Conservation (phyloP, 2,329 filamentous ascomycete species). For the Bisporella sp. region DNA sequence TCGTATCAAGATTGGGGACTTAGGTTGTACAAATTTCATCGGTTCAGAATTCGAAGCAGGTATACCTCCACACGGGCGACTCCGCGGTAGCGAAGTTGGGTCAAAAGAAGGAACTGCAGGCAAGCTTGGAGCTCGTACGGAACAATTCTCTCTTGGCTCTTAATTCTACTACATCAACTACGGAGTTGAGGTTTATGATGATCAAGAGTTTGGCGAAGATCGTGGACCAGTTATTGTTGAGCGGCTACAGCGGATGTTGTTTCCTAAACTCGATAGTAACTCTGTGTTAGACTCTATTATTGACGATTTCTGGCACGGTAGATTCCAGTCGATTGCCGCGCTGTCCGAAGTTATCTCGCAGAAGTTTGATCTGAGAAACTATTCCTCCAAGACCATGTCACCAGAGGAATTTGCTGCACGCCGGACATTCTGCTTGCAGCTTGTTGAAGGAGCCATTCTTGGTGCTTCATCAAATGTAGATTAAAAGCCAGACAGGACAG, state of each 20-base stretch:
- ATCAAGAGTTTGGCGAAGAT: slow-evolving; percentile 1
- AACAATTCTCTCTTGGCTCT: slow-evolving; percentile 6
- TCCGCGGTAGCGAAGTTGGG: slow-evolving; percentile 1
- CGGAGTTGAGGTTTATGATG: slow-evolving; percentile 5
- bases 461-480: no score
- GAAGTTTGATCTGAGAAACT: slow-evolving; percentile 1
- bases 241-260: slow-evolving; percentile 3
- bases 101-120: slow-evolving; percentile 3
- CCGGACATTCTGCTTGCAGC: slow-evolving; percentile 3
- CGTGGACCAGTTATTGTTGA: slow-evolving; percentile 5
- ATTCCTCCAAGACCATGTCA: slow-evolving; percentile 3
- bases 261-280: slow-evolving; percentile 5
- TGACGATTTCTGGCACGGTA: slow-evolving; percentile 6
- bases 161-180: slow-evolving; percentile 5
- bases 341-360: neutral
- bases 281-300: slow-evolving; percentile 6
- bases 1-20: no score
- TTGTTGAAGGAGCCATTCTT: slow-evolving; percentile 5
- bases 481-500: no score
- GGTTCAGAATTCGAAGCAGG: no score
- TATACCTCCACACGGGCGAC: slow-evolving; percentile 2
- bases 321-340: slow-evolving; percentile 1
- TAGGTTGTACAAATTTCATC: no score
- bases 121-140: slow-evolving; percentile 3
- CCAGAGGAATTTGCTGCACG: slow-evolving; percentile 6